Conservation (phyloP, 2,329 filamentous ascomycete species). For the Claviceps arundinis region DNA sequence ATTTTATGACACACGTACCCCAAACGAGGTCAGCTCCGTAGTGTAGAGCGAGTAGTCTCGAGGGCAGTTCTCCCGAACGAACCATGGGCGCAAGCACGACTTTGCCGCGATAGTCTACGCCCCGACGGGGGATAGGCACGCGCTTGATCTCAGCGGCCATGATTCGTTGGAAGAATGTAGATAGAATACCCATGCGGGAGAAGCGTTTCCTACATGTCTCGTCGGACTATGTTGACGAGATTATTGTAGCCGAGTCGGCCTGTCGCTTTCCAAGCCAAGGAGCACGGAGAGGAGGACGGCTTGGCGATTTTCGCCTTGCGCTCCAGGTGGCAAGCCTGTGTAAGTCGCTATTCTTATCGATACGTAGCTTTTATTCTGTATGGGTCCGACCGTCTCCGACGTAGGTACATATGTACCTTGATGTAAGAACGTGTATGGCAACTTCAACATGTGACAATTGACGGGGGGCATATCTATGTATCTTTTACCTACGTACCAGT, state of each 20-base stretch:
- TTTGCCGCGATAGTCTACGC: slow-evolving; percentile 88
- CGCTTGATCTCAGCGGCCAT: slow-evolving; percentile 49
- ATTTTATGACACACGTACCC: slow-evolving; percentile 41
- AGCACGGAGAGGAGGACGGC: neutral
- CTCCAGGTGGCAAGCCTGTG: neutral
- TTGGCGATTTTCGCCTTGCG: neutral
- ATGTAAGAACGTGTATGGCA: no score
- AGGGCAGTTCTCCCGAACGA: slow-evolving; percentile 88
- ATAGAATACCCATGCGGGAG: slow-evolving; percentile 16
- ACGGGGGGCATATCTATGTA: no score
- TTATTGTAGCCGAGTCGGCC: neutral
- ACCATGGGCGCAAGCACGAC: slow-evolving; percentile 96
- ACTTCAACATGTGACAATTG: no score
- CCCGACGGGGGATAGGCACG: slow-evolving; percentile 74
- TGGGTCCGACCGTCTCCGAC: neutral
- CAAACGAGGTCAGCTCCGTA: slow-evolving; percentile 96
- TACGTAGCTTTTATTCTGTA: neutral
- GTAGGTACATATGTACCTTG: no score
- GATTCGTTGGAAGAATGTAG: slow-evolving; percentile 28
- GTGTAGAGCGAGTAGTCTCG: slow-evolving; percentile 73
- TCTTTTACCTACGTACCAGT: no score
- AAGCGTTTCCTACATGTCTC: slow-evolving; percentile 8
- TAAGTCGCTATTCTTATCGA: neutral
- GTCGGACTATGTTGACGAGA: neutral
- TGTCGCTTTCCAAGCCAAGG: neutral